Percentiles rank a stretch among this genome's conserved stretches.
Evolutionary conservation across 495 filamentous ascomycete species (phyloP).

Genomic region (Tuber borchii): DNA sequence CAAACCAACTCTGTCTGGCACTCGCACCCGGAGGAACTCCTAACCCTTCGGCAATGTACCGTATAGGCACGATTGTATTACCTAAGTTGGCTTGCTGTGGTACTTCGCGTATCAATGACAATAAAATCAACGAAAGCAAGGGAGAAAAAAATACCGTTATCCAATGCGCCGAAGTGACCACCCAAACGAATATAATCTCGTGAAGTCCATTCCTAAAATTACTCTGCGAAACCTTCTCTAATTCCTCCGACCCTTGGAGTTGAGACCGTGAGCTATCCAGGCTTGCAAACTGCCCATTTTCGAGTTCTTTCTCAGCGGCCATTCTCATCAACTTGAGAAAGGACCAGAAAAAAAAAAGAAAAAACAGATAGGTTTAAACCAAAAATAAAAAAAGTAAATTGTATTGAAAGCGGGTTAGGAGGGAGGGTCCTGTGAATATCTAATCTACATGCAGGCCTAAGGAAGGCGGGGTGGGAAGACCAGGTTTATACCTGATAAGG

Average conservation of each 20-base stretch:
- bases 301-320: slow-evolving; percentile 13
- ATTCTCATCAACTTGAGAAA: neutral
- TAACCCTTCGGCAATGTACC: slow-evolving; percentile 26
- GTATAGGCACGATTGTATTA: slow-evolving; percentile 33
- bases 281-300: neutral
- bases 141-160: slow-evolving; percentile 27
- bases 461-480: neutral
- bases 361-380: neutral
- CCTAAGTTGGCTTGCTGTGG: slow-evolving; percentile 36
- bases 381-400: neutral
- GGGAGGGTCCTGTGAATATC: neutral
- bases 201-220: slow-evolving; percentile 32
- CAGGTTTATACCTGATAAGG: neutral
- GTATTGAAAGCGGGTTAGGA: neutral
- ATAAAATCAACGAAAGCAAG: neutral
- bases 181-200: slow-evolving; percentile 33
- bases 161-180: slow-evolving; percentile 37
- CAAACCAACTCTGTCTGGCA: slow-evolving; percentile 42
- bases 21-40: slow-evolving; percentile 15
- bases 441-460: neutral
- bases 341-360: neutral
- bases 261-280: neutral
- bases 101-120: neutral
- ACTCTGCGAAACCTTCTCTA: neutral
- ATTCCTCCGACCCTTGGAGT: neutral